Conservation (phyloP, 805 yeast genomes). For the Pichia paraexigua region DNA sequence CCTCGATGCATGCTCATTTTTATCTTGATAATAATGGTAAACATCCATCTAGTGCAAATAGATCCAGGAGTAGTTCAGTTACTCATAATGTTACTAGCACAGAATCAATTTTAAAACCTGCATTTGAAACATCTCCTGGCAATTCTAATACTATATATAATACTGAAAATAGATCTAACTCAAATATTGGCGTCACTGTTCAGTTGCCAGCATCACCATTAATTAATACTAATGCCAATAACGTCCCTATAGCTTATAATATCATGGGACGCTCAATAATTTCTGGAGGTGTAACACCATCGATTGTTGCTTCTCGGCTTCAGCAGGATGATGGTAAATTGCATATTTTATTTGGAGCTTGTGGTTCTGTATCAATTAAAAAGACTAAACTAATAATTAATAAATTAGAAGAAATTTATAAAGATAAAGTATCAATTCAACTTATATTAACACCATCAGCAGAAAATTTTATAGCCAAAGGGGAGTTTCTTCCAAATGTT, state of each 20-base stretch:
- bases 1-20: constrained; percentile 76
- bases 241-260: neutral
- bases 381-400: constrained; percentile 46
- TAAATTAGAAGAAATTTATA: constrained; percentile 45
- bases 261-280: neutral
- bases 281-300: constrained; percentile 10
- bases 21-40: constrained; percentile 60
- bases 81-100: neutral
- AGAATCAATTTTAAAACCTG: constrained; percentile 2
- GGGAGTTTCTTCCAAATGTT: constrained; percentile 37
- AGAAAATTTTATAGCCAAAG: constrained; percentile 43
- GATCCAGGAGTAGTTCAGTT: constrained; percentile 27
- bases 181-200: neutral
- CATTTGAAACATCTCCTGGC: neutral
- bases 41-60: constrained; percentile 33
- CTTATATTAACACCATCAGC: constrained; percentile 46
- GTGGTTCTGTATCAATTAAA: constrained; percentile 47
- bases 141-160: neutral
- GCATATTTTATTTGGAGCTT: constrained; percentile 49
- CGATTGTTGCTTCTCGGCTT: constrained; percentile 29
- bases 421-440: constrained; percentile 44
- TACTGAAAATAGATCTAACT: constrained; percentile 3
- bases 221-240: neutral
- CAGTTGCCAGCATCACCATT: constrained; percentile 1
- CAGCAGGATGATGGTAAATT: constrained; percentile 48